Evolutionary conservation across 441 rosid species (phyloP).

Genomic region (Brassica hybrid): DNA sequence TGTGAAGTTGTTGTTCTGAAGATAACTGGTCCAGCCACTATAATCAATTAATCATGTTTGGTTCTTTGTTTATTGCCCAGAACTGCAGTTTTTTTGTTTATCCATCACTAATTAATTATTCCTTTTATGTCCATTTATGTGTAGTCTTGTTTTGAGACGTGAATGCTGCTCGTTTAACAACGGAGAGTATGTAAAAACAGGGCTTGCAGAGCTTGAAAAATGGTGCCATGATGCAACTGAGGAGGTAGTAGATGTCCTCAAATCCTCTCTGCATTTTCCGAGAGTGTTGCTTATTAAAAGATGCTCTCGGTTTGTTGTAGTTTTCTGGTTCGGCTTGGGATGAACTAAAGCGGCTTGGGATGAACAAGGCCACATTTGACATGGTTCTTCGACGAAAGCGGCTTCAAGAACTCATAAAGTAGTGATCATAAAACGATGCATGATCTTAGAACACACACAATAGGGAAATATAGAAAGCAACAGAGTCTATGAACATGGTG

Average conservation of each 20-base stretch:
- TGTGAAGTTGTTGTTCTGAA: slow-evolving; percentile 1
- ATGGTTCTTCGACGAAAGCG: slow-evolving; percentile 51
- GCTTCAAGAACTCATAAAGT: slow-evolving; percentile 45
- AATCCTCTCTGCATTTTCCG: not conserved
- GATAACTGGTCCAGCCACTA: not conserved
- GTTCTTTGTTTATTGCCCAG: not conserved
- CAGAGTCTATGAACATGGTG: too few relatives aligned
- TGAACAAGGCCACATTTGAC: slow-evolving; percentile 58
- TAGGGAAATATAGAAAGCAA: too few relatives aligned
- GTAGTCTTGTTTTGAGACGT: slow-evolving; percentile 62
- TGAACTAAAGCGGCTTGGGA: slow-evolving; percentile 60
- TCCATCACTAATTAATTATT: not conserved
- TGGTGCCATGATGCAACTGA: slow-evolving; percentile 61
- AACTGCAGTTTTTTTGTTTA: not conserved
- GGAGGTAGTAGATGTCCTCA: slow-evolving; percentile 47
- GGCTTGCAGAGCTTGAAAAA: slow-evolving; percentile 56
- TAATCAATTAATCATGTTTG: not conserved
- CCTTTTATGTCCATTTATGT: slow-evolving; percentile 6
- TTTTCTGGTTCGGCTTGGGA: slow-evolving; percentile 86
- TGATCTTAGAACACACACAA: too few relatives aligned
- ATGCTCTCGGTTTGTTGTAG: slow-evolving; percentile 43
- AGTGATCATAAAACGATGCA: too few relatives aligned
- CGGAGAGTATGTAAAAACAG: slow-evolving; percentile 62
- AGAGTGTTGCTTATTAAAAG: slow-evolving; percentile 15
- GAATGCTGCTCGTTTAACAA: slow-evolving; percentile 71